phyloP scores from a whole-genome alignment of 2,329 filamentous ascomycete genomes.

The Neoscytalidium dimidiatum region DNA sequence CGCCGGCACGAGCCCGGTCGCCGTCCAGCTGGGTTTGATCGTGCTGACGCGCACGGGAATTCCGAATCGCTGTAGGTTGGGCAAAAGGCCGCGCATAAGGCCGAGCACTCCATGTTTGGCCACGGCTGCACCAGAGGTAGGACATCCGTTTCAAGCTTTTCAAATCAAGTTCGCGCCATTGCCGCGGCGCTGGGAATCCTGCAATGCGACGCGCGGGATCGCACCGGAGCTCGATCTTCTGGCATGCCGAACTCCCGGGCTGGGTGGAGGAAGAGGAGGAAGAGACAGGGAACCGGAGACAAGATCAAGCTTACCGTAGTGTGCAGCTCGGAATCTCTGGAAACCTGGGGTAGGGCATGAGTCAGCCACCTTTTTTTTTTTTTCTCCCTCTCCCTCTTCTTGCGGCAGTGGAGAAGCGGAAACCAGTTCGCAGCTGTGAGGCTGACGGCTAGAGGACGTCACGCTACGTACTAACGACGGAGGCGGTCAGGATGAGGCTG shows the following conservation, averaged over 20 bases:
- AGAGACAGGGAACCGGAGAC: too few species aligned
- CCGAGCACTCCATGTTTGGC: not conserved
- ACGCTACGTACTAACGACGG: constrained; percentile 37
- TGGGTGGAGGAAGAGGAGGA: too few species aligned
- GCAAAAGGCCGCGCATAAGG: not conserved
- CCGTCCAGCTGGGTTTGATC: constrained; percentile 58
- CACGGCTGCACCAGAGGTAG: not conserved
- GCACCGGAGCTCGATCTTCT: too few species aligned
- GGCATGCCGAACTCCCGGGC: too few species aligned
- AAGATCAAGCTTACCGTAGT: not conserved
- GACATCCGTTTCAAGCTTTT: not conserved
- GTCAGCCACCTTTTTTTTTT: not conserved
- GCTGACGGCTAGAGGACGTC: constrained; percentile 29
- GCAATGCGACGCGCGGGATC: too few species aligned
- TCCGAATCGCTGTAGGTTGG: constrained; percentile 25
- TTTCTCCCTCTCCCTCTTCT: constrained; percentile 44
- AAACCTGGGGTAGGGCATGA: not conserved
- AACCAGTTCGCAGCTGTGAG: too few species aligned
- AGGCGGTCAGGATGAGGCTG: constrained; percentile 42
- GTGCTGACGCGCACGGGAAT: constrained; percentile 58
- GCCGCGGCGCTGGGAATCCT: not conserved
- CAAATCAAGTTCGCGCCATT: not conserved
- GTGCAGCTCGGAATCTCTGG: not conserved
- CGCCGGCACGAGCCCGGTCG: constrained; percentile 51
- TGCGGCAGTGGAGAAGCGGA: too few species aligned